Evolutionary conservation across 1,139 yeast genomes (phyloP).

Genomic region (Pichia sp.): DNA sequence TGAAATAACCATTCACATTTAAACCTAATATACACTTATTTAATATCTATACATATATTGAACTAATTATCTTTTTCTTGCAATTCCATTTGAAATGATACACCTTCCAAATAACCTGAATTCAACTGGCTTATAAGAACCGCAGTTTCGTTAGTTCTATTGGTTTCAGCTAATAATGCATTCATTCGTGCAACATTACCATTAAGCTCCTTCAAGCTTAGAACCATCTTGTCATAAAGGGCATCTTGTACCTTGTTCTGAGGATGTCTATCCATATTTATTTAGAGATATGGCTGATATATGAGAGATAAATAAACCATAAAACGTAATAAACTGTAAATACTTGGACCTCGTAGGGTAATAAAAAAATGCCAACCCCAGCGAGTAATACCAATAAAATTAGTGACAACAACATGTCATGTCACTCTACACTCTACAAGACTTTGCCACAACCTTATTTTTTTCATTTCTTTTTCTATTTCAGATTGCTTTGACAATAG

Average conservation of each 20-base stretch:
- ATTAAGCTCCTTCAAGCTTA: conserved; percentile 42
- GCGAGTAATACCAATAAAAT: too few species aligned
- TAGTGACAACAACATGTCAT: too few species aligned
- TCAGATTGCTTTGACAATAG: background rate
- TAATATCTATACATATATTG: background rate
- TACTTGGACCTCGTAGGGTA: too few species aligned
- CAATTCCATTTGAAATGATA: conserved; percentile 13
- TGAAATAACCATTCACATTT: too few species aligned
- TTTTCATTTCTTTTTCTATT: background rate
- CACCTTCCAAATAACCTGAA: conserved; percentile 9
- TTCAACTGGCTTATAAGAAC: conserved; percentile 66
- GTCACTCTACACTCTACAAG: too few species aligned
- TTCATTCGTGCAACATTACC: conserved; percentile 38
- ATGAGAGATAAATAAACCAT: too few species aligned
- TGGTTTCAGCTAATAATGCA: conserved; percentile 50
- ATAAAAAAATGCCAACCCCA: too few species aligned
- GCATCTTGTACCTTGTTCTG: conserved; percentile 84
- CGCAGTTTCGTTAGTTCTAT: conserved; percentile 60
- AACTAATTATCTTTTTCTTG: conserved; percentile 1
- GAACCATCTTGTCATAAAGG: conserved; percentile 66
- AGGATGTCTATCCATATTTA: conserved; percentile 44
- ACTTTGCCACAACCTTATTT: background rate
- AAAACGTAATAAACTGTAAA: too few species aligned
- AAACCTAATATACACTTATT: background rate
- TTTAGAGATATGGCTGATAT: too few species aligned